These are phyloP conservation scores for Thelephora aurantiotincta DNA, from an alignment of 768 basidiomycete genomes.

Conservation along the genomic window DNA sequence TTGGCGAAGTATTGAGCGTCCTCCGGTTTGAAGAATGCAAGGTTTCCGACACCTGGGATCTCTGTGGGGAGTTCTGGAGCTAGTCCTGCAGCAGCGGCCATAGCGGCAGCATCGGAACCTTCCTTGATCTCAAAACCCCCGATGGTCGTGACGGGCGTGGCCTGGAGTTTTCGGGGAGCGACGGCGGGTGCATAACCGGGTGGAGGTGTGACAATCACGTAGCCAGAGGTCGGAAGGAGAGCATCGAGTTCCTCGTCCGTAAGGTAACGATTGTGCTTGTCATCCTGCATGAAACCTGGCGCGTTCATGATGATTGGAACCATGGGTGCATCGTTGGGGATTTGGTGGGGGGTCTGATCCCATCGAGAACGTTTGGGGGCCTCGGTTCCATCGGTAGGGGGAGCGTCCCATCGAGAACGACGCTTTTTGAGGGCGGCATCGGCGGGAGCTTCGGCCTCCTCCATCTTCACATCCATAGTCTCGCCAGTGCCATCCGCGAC, in stretches of 20 bases:
- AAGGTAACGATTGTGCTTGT: slow-evolving; percentile 93
- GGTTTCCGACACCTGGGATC: slow-evolving; percentile 92
- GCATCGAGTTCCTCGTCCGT: slow-evolving; percentile 93
- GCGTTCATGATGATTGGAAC: slow-evolving; percentile 80
- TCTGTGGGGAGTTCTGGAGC: slow-evolving; percentile 92
- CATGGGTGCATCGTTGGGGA: slow-evolving; percentile 47
- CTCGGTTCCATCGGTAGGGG: slow-evolving; percentile 45
- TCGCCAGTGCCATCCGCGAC: slow-evolving; percentile 44
- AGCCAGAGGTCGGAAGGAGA: slow-evolving; percentile 75
- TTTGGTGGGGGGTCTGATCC: slow-evolving; percentile 82
- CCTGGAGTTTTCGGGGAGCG: slow-evolving; percentile 37
- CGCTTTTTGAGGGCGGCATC: slow-evolving; percentile 77
- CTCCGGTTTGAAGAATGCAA: slow-evolving; percentile 97
- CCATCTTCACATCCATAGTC: slow-evolving; percentile 47
- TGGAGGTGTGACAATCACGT: slow-evolving; percentile 85
- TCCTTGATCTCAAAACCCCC: slow-evolving; percentile 97
- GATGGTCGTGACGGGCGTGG: slow-evolving; percentile 35
- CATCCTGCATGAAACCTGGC: slow-evolving; percentile 71
- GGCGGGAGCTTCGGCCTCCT: slow-evolving; percentile 54
- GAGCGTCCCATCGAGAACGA: slow-evolving; percentile 92
- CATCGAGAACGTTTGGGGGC: slow-evolving; percentile 87
- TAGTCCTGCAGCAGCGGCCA: slow-evolving; percentile 82
- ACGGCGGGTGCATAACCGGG: slow-evolving; percentile 80
- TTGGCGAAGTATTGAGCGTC: slow-evolving; percentile 98
- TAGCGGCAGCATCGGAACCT: slow-evolving; percentile 78